Evolutionary conservation across 306 rosid species (phyloP), one percentile per base, ranked within the genome.

Genomic region (Datisca glomerata): DNA sequence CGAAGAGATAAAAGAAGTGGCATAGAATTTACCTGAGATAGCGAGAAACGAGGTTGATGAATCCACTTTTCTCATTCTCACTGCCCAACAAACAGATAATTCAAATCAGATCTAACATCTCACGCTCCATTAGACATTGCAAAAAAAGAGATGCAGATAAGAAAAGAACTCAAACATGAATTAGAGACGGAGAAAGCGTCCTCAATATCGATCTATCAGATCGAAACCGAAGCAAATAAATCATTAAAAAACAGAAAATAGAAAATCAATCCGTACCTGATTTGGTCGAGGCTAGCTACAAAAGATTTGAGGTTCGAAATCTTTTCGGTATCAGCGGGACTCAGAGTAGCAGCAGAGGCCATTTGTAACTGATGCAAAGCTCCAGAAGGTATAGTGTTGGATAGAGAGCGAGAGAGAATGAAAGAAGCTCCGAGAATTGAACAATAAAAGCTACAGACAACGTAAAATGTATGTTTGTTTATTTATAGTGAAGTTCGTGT

Each of bases 1-100:
- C n/a, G 7, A 19, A 16, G 12, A 35, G 7, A 51, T 9, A 29
- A 14, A 18, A 14, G 3, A 27, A 16, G 35, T 32, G 6, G 14
- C 36, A 24, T 49, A 28, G 2, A 53, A 41, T 60, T n/a, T 20
- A 89, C 97, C 97, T 80, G 67, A 89, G 91, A 51, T 74, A 89
- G 49, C 97, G 97, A 56, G 84, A 14, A 21, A 89, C 78, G 27
- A 89, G 97, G 79, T 24, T 89, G 81, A 77, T 51, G 74, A 77
- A 83, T 61, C 97, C 97, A 11, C 0, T 72, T 62, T 89, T 83
- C 84, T 89, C 95, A 36, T 70, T 77, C 64, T 72, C 91, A 42
- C 97, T 83, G 70, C 52, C 45, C 53, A 22, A 39, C 8, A 19
- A 44, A 14, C 5, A 49, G 19, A 29, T 33, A 59, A 24, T 66